Evolutionary conservation across 306 rosid genomes (phyloP).

Genomic region (Quercus berberidifolia): DNA sequence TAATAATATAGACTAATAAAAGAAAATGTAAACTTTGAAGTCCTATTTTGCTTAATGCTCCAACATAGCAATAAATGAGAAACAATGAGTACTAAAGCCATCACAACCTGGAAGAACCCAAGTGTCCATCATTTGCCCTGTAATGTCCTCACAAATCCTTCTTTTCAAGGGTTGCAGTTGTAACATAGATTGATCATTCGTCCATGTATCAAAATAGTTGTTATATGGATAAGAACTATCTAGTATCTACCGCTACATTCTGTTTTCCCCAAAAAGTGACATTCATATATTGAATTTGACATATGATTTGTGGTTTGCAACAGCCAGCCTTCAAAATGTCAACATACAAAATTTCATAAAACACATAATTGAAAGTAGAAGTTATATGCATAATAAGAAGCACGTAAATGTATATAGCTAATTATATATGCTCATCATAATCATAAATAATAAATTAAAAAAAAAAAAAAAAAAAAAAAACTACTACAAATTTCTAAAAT

Average conservation of each 20-base stretch:
- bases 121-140: conserved; percentile 24
- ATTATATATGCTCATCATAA: not conserved
- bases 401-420: not conserved
- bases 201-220: conserved; percentile 19
- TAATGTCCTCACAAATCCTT: conserved; percentile 10
- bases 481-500: too few species aligned
- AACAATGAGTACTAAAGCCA: conserved; percentile 11
- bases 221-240: not conserved
- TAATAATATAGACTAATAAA: too few species aligned
- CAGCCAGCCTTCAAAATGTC: conserved; percentile 17
- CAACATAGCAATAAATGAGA: conserved; percentile 22
- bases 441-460: too few species aligned
- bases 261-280: conserved; percentile 25
- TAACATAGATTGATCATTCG: conserved; percentile 22
- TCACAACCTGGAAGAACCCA: conserved; percentile 17
- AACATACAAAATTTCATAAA: not conserved
- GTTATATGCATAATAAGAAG: too few species aligned
- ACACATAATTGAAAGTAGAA: not conserved
- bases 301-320: conserved; percentile 22
- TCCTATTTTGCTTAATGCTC: conserved; percentile 1
- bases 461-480: too few species aligned
- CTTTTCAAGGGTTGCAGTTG: conserved; percentile 24
- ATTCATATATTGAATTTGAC: conserved; percentile 26
- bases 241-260: not conserved
- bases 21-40: not conserved